Evolutionary conservation across 2,329 filamentous ascomycete species (phyloP).

Genomic region (Hypoxylon sp.): DNA sequence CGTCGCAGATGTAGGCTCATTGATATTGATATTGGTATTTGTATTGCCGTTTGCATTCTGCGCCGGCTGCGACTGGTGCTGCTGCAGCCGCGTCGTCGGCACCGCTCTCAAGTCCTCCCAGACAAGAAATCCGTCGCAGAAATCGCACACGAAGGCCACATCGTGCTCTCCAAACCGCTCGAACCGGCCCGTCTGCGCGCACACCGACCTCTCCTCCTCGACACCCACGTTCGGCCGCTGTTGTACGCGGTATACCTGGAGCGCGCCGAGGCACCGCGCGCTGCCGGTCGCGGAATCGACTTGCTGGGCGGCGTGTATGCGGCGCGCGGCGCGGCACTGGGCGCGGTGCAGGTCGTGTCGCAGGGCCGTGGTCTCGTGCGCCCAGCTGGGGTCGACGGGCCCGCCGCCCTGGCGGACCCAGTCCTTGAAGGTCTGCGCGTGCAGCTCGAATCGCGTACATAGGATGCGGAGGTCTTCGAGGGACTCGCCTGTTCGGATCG

Average conservation of each 20-base stretch:
- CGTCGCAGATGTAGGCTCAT: conserved; percentile 16
- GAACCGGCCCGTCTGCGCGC: conserved; percentile 68
- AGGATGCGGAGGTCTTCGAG: conserved; percentile 65
- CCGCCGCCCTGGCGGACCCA: conserved; percentile 70
- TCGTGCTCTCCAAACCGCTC: conserved; percentile 69
- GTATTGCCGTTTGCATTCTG: not conserved
- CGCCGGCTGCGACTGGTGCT: conserved; percentile 24
- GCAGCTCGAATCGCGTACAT: conserved; percentile 62
- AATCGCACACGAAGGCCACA: conserved; percentile 72
- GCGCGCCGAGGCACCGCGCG: conserved; percentile 69
- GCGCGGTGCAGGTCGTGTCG: conserved; percentile 68
- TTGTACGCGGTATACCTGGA: conserved; percentile 67
- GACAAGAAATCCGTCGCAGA: conserved; percentile 71
- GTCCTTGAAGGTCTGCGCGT: conserved; percentile 66
- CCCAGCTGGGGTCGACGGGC: conserved; percentile 70
- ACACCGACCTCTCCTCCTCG: conserved; percentile 65
- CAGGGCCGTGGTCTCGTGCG: conserved; percentile 65
- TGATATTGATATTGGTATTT: not conserved
- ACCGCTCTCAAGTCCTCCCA: conserved; percentile 70
- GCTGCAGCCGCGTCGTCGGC: conserved; percentile 60
- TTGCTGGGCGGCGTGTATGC: conserved; percentile 68
- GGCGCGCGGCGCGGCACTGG: conserved; percentile 70
- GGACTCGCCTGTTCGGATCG: conserved; percentile 62
- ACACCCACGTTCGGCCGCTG: conserved; percentile 51
- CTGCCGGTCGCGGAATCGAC: conserved; percentile 53